These are phyloP conservation scores for Lyophyllum semitale DNA, from an alignment of 768 basidiomycete genomes.

Conservation along the genomic window DNA sequence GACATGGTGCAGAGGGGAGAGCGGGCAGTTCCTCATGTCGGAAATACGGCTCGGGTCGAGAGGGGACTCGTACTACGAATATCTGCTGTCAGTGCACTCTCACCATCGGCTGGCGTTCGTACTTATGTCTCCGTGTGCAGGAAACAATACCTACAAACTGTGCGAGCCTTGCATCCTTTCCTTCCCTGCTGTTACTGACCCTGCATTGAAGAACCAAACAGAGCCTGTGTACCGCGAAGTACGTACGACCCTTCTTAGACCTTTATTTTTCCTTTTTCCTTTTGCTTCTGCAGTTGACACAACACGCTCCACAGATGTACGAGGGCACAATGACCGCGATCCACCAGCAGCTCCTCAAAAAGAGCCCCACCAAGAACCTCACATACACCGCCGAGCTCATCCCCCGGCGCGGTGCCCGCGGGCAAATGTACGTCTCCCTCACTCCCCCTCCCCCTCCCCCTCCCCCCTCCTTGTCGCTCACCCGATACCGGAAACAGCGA, in stretches of 20 bases:
- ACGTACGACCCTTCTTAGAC: background rate
- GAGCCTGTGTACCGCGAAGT: constrained; percentile 82
- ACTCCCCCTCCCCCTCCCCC: background rate
- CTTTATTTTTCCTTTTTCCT: background rate
- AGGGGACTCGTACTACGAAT: constrained; percentile 94
- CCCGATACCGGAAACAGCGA: constrained; percentile 49
- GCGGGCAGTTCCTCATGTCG: constrained; percentile 55
- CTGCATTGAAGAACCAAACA: constrained; percentile 55
- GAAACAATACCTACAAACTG: constrained; percentile 87
- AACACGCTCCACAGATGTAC: constrained; percentile 66
- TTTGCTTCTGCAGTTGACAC: background rate
- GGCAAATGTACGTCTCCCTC: constrained; percentile 31
- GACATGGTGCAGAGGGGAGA: constrained; percentile 31
- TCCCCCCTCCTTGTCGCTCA: background rate
- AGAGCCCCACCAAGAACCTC: constrained; percentile 57
- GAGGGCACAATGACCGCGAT: constrained; percentile 81
- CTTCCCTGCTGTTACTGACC: background rate
- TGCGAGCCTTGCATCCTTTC: constrained; percentile 22
- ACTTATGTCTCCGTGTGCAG: constrained; percentile 26
- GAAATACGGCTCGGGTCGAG: constrained; percentile 91
- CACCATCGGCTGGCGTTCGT: background rate
- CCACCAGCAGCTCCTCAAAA: constrained; percentile 68
- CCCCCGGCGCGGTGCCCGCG: constrained; percentile 46
- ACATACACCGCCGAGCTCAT: constrained; percentile 83
- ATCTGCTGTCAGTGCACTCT: constrained; percentile 61